Base-by-base conservation (phyloP, 1,284 basidiomycete genomes). In the Malassezia psittaci region DNA sequence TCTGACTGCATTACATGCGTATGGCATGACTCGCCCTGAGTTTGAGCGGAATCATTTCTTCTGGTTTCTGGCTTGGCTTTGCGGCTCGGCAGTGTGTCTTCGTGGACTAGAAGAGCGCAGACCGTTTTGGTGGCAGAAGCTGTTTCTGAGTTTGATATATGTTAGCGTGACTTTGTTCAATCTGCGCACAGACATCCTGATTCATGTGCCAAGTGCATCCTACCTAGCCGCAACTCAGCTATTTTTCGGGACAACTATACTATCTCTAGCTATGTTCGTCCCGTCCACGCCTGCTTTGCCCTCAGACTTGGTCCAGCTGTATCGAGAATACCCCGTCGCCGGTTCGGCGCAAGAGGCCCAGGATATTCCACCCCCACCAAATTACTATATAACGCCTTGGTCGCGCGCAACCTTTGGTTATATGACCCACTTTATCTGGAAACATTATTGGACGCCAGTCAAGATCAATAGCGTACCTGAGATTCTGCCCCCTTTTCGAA, bases 401-500 rank as follows among this genome's bases (percentile, higher is more conserved):
- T 48, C 54, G 5, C 59, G 61, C 52, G 50, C 49, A 29, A 57
- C 54, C 8, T 65, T 62, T 38, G 34, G 48, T 32, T 67, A 62
- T 51, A 44, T 60, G 42, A 53, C 57, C 38, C 47, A 75, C 4
- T 67, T 77, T 29, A 67, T 80, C 16, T 70, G 76, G 58, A 75
- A 75, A 52, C 77, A 79, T 59, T 79, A 77, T 64, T 68, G 66
- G 43, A 66, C 51, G 6, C 76, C 78, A 1, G 73, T 79, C 52
- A 75, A 72, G 6, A 62, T 78, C 37, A 65, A 72, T 9, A 74
- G 78, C 32, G 76, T 80, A 6, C 79, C 80, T 0, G 78, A 78
- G 18, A 66, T 81, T 2, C 72, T 78, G 5, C 77, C 79, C 35
- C 79, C 79, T 53, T 79, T 80, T 62, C 75, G 76, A 29, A 70